Conservation (phyloP, 768 basidiomycete species). For the Mycena epipterygia region DNA sequence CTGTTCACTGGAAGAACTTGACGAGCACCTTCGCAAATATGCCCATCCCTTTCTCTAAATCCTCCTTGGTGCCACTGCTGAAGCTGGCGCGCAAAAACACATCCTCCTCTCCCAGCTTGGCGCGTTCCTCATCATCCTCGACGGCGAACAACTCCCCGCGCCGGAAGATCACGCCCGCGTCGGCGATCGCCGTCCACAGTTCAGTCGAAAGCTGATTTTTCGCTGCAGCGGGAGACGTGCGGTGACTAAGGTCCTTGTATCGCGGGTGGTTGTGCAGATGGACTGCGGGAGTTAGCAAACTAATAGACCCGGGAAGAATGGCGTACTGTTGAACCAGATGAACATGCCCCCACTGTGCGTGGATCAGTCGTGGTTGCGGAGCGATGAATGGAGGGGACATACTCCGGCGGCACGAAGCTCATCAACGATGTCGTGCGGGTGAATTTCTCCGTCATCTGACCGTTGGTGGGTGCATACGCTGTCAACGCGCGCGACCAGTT, state of each 20-base stretch:
- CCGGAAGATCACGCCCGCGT: constrained; percentile 28
- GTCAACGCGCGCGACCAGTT: constrained; percentile 23
- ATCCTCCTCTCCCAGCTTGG: constrained; percentile 27
- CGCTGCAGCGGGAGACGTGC: constrained; percentile 30
- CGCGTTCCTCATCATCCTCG: constrained; percentile 35
- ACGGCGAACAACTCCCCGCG: constrained; percentile 34
- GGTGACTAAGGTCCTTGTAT: constrained; percentile 28
- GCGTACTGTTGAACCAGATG: constrained; percentile 35
- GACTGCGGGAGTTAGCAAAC: constrained; percentile 13
- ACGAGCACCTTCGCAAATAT: constrained; percentile 27
- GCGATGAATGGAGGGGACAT: not conserved
- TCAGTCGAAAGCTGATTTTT: constrained; percentile 30
- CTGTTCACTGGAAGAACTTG: constrained; percentile 29
- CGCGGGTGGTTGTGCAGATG: constrained; percentile 37
- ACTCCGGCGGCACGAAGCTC: constrained; percentile 37
- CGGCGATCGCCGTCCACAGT: constrained; percentile 18
- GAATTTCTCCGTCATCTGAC: constrained; percentile 34
- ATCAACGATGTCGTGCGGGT: constrained; percentile 24
- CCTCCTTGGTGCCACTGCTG: constrained; percentile 31
- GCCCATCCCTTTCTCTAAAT: constrained; percentile 27
- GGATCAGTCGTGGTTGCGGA: not conserved
- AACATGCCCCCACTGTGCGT: constrained; percentile 36
- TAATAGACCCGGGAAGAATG: not conserved
- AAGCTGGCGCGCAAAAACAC: constrained; percentile 35
- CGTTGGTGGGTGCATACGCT: constrained; percentile 24